Percentiles rank a stretch among this genome's conserved stretches.
phyloP scores from a whole-genome alignment of 202 grass and related monocot species.

The Cymbopogon flexuosus region DNA sequence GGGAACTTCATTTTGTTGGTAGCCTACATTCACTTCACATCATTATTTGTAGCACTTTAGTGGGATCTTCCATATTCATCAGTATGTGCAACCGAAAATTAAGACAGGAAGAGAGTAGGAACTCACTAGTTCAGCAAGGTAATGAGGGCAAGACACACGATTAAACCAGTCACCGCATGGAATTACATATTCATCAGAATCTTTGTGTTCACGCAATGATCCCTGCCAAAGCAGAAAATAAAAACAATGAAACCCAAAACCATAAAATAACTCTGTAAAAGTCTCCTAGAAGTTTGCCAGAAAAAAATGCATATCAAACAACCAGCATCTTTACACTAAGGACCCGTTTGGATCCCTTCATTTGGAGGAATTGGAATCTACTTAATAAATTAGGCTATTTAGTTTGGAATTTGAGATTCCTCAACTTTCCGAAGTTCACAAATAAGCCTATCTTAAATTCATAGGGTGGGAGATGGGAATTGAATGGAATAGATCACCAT shows the following conservation, averaged over 20 bases:
- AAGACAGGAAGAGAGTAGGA: not conserved
- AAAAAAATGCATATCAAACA: slow-evolving; percentile 5
- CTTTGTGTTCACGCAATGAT: slow-evolving; percentile 64
- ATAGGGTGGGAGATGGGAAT: no score
- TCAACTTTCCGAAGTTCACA: no score
- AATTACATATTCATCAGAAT: slow-evolving; percentile 82
- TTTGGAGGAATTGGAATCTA: no score
- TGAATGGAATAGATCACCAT: no score
- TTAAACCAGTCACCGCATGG: slow-evolving; percentile 84
- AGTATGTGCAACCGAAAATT: not conserved
- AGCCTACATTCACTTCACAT: not conserved
- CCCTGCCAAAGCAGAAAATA: slow-evolving; percentile 51
- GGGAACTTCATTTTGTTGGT: not conserved
- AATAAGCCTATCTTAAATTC: no score
- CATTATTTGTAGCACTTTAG: not conserved
- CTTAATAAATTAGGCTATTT: no score
- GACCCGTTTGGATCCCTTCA: no score
- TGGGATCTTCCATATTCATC: not conserved
- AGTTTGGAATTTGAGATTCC: no score
- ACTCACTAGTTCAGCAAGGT: slow-evolving; percentile 94
- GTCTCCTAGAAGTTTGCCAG: not conserved
- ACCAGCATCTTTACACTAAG: not conserved
- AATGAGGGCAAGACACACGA: slow-evolving; percentile 82
- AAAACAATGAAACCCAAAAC: slow-evolving; percentile 21
- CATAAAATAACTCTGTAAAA: slow-evolving; percentile 2